phyloP scores from a whole-genome alignment of 208 protist genomes.

The Trypanosoma cruzi region DNA sequence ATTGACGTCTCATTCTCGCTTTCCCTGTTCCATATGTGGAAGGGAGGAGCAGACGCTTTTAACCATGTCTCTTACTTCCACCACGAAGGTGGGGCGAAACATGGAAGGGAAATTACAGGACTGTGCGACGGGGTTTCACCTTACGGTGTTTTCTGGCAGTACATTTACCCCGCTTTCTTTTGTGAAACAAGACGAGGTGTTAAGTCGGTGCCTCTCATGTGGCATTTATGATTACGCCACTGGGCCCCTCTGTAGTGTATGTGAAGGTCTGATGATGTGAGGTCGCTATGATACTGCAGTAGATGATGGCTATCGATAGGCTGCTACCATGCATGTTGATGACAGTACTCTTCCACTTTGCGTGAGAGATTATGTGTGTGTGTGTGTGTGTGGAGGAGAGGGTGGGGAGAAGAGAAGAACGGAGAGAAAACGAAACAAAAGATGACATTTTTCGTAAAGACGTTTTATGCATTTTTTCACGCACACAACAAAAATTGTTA shows the following conservation, averaged over 20 bases:
- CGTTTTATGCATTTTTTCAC: background rate
- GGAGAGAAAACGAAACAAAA: slow-evolving; percentile 15
- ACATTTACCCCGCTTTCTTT: slow-evolving; percentile 75
- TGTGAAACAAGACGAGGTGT: slow-evolving; percentile 50
- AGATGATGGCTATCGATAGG: too few species aligned
- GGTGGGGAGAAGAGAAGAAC: background rate
- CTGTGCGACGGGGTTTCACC: slow-evolving; percentile 41
- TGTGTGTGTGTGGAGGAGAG: too few species aligned
- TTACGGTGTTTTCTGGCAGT: slow-evolving; percentile 73
- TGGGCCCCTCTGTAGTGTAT: slow-evolving; percentile 69
- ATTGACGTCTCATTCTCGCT: background rate
- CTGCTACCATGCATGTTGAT: background rate
- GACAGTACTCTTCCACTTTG: background rate
- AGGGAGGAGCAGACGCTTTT: slow-evolving; percentile 18
- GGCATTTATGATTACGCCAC: slow-evolving; percentile 62
- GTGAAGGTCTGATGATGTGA: slow-evolving; percentile 61
- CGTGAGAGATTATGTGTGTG: background rate
- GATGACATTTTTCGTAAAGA: background rate
- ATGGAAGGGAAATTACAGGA: background rate
- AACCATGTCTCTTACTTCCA: slow-evolving; percentile 32
- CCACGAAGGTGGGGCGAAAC: slow-evolving; percentile 3
- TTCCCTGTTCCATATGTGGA: slow-evolving; percentile 31
- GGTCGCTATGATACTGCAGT: background rate
- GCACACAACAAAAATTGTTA: slow-evolving; percentile 13
- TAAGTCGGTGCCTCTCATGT: slow-evolving; percentile 66